Evolutionary conservation across 768 basidiomycete species (phyloP).

Genomic region (Candolleomyces eurysporus): DNA sequence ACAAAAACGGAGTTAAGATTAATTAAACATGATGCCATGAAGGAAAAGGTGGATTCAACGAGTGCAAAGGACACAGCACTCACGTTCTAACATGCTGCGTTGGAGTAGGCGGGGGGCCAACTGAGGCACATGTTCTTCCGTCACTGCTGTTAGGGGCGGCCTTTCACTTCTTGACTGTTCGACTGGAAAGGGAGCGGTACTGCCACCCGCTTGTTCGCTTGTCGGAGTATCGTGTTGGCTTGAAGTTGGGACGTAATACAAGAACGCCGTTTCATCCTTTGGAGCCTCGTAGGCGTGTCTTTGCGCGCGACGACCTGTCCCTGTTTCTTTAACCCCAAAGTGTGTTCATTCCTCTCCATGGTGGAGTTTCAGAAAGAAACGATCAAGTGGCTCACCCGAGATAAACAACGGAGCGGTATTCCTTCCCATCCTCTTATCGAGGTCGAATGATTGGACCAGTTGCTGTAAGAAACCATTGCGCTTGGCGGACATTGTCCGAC

Average conservation of each 20-base stretch:
- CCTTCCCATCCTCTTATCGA: constrained; percentile 46
- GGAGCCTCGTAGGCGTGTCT: constrained; percentile 40
- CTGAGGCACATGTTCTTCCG: neutral
- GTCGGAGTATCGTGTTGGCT: neutral
- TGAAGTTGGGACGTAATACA: constrained; percentile 44
- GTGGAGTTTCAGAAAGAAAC: neutral
- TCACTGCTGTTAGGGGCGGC: constrained; percentile 15
- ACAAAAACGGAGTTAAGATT: constrained; percentile 9
- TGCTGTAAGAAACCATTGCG: constrained; percentile 71
- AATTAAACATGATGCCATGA: neutral
- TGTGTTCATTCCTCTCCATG: too few relatives aligned
- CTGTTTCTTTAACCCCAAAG: constrained; percentile 19
- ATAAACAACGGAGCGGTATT: constrained; percentile 42
- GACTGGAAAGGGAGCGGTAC: neutral
- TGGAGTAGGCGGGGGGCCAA: constrained; percentile 6
- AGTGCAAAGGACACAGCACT: constrained; percentile 12
- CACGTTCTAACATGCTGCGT: constrained; percentile 50
- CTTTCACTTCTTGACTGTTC: constrained; percentile 4
- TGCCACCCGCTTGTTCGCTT: neutral
- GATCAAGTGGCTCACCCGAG: constrained; percentile 31
- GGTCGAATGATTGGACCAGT: constrained; percentile 56
- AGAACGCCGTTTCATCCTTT: constrained; percentile 44
- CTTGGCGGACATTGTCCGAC: constrained; percentile 66
- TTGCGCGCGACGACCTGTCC: constrained; percentile 31
- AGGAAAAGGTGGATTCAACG: neutral